Percentiles rank a stretch among this genome's conserved stretches.
Evolutionary conservation across 2,329 filamentous ascomycete genomes (phyloP).

Genomic region (Trichoderma hamatum): DNA sequence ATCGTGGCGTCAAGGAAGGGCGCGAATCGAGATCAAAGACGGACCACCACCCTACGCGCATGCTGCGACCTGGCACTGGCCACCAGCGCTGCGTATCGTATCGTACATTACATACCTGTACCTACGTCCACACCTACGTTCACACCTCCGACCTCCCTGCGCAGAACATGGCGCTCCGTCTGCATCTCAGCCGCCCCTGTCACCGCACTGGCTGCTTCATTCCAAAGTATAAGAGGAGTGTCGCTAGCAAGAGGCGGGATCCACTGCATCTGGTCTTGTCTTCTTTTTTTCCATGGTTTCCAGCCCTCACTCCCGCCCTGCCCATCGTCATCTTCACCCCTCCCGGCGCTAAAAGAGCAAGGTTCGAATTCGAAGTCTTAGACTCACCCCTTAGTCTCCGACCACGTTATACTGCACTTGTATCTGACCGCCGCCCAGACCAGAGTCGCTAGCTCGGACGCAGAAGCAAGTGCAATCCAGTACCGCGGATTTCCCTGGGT

Average conservation of each 20-base stretch:
- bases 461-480: slow-evolving; percentile 41
- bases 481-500: slow-evolving; percentile 38
- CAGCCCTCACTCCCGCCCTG: slow-evolving; percentile 7
- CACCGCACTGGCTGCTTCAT: slow-evolving; percentile 7
- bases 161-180: slow-evolving; percentile 7
- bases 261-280: background rate
- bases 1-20: slow-evolving; percentile 23
- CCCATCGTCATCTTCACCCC: slow-evolving; percentile 11
- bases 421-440: slow-evolving; percentile 31
- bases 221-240: slow-evolving; percentile 19
- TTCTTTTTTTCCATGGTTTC: background rate
- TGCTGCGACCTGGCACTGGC: slow-evolving; percentile 9
- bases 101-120: background rate
- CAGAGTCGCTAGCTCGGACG: slow-evolving; percentile 35
- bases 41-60: slow-evolving; percentile 21
- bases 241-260: background rate
- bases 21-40: slow-evolving; percentile 23
- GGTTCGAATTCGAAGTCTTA: slow-evolving; percentile 7
- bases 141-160: slow-evolving; percentile 3
- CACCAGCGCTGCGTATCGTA: slow-evolving; percentile 5
- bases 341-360: slow-evolving; percentile 14
- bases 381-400: slow-evolving; percentile 16
- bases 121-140: background rate
- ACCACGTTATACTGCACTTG: slow-evolving; percentile 29
- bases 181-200: slow-evolving; percentile 22